Evolutionary conservation across 148 eudicot genomes (phyloP).

Genomic region (Rhododendron vialii): DNA sequence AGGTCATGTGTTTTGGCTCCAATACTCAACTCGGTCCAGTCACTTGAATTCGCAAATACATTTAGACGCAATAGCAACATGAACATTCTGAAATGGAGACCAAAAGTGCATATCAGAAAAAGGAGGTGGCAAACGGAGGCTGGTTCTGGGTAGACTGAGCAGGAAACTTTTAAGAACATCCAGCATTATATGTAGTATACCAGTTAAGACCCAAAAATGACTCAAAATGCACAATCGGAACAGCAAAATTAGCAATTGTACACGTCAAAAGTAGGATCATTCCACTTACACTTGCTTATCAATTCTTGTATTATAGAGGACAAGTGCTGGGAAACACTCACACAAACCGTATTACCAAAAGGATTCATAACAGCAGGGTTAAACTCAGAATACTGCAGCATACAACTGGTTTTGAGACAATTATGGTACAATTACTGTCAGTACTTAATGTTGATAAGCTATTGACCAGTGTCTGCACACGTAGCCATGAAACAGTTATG

Average conservation of each 20-base stretch:
- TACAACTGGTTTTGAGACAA: not conserved
- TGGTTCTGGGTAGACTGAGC: not conserved
- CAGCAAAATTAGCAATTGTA: not conserved
- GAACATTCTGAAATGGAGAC: not conserved
- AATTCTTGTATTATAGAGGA: not conserved
- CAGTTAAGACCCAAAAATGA: not conserved
- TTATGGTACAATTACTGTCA: no score
- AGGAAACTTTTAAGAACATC: not conserved
- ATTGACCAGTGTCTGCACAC: not conserved
- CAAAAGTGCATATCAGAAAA: not conserved
- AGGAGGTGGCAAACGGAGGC: not conserved
- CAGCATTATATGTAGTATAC: not conserved
- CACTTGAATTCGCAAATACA: not conserved
- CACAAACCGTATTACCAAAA: not conserved
- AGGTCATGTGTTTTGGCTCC: not conserved
- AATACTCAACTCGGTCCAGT: not conserved
- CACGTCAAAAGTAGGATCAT: not conserved
- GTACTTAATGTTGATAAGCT: not conserved
- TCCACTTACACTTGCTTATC: not conserved
- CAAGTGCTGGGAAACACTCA: not conserved
- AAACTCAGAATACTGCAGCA: not conserved
- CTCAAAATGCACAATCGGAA: not conserved
- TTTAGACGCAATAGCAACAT: not conserved
- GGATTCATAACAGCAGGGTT: not conserved
- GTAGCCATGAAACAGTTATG: not conserved